Evolutionary conservation across 1,284 basidiomycete species (phyloP).

Genomic region (Cryptococcus sp.): DNA sequence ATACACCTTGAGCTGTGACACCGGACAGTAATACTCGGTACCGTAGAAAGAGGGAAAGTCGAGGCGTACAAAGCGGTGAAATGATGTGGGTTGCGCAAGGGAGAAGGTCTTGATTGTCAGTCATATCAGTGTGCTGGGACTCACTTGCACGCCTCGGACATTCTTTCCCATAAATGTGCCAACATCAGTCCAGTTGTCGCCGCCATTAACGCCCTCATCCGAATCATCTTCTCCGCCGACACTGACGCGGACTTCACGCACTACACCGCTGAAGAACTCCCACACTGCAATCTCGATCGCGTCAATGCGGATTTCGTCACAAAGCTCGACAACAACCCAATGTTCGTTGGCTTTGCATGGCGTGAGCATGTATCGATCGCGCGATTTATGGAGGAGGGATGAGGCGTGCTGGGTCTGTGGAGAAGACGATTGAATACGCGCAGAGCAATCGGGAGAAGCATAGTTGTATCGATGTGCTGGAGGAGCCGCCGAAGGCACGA

Average conservation of each 20-base stretch:
- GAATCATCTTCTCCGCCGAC: conserved; percentile 74
- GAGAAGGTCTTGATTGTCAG: conserved; percentile 62
- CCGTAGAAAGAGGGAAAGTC: conserved; percentile 95
- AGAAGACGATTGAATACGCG: conserved; percentile 83
- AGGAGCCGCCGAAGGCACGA: conserved; percentile 2
- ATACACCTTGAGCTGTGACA: conserved; percentile 89
- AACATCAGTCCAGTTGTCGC: conserved; percentile 55
- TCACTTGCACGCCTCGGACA: conserved; percentile 84
- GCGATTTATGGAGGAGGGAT: conserved; percentile 83
- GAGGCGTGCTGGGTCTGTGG: conserved; percentile 78
- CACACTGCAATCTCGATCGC: conserved; percentile 95
- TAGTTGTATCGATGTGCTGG: conserved; percentile 78
- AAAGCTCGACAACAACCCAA: conserved; percentile 92
- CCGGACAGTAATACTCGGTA: conserved; percentile 93
- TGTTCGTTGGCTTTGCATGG: conserved; percentile 75
- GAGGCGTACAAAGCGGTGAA: conserved; percentile 91
- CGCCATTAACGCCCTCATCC: conserved; percentile 63
- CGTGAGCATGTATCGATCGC: conserved; percentile 95
- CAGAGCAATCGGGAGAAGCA: conserved; percentile 88
- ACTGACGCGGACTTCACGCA: conserved; percentile 86
- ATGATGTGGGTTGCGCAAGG: conserved; percentile 64
- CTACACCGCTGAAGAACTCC: conserved; percentile 97
- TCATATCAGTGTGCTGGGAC: conserved; percentile 26
- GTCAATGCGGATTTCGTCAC: conserved; percentile 95
- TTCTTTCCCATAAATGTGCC: conserved; percentile 85